A percentile compares a stretch with the other conserved stretches of the same genome.
Evolutionary conservation across 208 protist species (phyloP).

Genomic region (Naegleria fowleri): DNA sequence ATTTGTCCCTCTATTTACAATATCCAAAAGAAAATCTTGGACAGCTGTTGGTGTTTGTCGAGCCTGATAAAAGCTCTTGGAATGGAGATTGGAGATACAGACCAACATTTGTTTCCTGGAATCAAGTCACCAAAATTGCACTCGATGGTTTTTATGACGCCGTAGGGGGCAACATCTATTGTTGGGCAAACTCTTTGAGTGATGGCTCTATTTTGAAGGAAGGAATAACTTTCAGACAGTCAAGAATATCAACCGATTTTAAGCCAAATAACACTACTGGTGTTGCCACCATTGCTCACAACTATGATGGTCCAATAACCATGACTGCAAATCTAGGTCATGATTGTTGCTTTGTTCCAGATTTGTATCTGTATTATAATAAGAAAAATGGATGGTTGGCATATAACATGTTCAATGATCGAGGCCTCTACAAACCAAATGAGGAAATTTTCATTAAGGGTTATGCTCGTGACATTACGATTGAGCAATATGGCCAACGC

Average conservation of each 20-base stretch:
- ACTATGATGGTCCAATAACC: neutral
- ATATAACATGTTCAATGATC: neutral
- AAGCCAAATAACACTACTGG: too few species aligned
- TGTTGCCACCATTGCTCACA: neutral
- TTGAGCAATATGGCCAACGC: neutral
- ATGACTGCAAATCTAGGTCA: neutral
- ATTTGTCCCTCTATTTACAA: neutral
- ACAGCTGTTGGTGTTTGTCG: neutral
- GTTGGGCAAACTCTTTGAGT: neutral
- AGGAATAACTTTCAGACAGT: neutral
- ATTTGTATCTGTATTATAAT: neutral
- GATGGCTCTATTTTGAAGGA: neutral
- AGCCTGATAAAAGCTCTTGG: neutral
- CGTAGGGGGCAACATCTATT: neutral
- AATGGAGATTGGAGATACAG: neutral
- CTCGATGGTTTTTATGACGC: neutral
- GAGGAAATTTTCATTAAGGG: neutral
- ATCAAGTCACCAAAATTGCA: neutral
- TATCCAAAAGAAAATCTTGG: neutral
- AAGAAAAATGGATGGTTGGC: neutral
- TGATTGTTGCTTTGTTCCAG: neutral
- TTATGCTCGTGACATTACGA: neutral
- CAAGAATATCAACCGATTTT: neutral
- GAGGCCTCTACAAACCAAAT: constrained; percentile 26
- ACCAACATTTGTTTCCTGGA: neutral